A percentile compares a stretch with the other conserved stretches of the same genome.
phyloP scores from a whole-genome alignment of 352 stramenopile genomes.

The Phytophthora pisi region DNA sequence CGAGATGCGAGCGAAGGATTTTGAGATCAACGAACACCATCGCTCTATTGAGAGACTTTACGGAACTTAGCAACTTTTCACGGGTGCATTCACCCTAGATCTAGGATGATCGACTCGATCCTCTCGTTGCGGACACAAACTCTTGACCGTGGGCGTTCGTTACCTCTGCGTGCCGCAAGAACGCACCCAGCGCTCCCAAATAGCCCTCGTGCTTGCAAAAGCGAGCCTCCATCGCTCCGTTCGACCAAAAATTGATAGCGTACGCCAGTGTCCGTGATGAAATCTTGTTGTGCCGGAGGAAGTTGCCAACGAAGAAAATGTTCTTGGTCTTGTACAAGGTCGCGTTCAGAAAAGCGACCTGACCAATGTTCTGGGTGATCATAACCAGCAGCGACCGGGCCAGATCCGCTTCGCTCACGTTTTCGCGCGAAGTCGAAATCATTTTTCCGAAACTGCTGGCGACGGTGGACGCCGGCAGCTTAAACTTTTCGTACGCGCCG shows the following conservation, averaged over 20 bases:
- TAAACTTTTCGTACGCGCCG: constrained; percentile 94
- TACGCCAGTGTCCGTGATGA: constrained; percentile 92
- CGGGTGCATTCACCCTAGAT: not conserved
- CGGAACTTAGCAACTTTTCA: not conserved
- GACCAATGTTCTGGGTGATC: constrained; percentile 98
- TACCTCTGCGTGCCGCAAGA: constrained; percentile 89
- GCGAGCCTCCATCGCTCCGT: constrained; percentile 90
- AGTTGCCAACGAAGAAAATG: constrained; percentile 98
- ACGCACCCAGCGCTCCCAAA: constrained; percentile 97
- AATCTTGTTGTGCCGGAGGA: constrained; percentile 98
- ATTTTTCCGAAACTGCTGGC: constrained; percentile 97
- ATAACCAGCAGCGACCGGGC: constrained; percentile 97
- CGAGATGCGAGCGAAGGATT: no score
- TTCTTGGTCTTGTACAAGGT: constrained; percentile 96
- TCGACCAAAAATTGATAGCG: constrained; percentile 99
- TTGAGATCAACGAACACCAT: no score
- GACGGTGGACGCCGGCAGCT: constrained; percentile 90
- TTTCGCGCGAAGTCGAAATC: constrained; percentile 67
- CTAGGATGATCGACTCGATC: constrained; percentile 12
- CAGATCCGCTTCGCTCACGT: constrained; percentile 95
- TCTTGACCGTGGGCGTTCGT: constrained; percentile 72
- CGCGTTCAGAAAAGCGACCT: constrained; percentile 98
- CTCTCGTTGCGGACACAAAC: constrained; percentile 55
- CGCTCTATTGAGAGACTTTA: constrained; percentile 9
- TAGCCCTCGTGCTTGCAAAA: constrained; percentile 99